Conservation (phyloP, 306 rosid species). For the Pterocarpus macrocarpus region DNA sequence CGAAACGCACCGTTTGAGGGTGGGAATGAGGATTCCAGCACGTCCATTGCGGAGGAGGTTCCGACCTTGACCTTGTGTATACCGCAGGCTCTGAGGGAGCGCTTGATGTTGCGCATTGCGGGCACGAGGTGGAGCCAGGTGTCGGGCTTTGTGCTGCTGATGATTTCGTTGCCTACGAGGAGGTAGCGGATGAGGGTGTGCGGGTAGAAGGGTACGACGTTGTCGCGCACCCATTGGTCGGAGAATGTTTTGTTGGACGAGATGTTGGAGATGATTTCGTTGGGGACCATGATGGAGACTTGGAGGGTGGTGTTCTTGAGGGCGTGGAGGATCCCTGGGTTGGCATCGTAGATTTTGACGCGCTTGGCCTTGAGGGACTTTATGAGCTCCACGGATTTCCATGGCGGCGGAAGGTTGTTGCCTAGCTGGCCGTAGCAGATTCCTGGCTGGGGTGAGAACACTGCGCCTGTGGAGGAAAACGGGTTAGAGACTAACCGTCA, state of each 20-base stretch:
- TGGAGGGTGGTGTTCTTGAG: constrained; percentile 56
- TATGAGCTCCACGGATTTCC: constrained; percentile 57
- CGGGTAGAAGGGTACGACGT: constrained; percentile 64
- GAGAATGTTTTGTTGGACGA: constrained; percentile 65
- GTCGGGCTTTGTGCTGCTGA: constrained; percentile 36
- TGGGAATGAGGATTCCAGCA: constrained; percentile 67
- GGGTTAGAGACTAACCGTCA: neutral
- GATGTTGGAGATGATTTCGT: constrained; percentile 69
- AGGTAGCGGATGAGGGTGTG: constrained; percentile 68
- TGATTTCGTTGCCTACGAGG: constrained; percentile 79
- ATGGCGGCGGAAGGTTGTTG: constrained; percentile 75
- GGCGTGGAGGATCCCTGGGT: constrained; percentile 63
- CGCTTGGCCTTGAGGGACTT: constrained; percentile 67
- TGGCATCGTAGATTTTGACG: constrained; percentile 63
- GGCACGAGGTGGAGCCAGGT: constrained; percentile 64
- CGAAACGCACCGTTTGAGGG: constrained; percentile 82
- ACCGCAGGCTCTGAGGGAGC: constrained; percentile 51
- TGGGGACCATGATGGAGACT: constrained; percentile 80
- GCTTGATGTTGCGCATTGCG: constrained; percentile 68
- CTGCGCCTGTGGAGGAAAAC: constrained; percentile 55
- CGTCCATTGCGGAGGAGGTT: constrained; percentile 71
- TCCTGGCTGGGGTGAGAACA: constrained; percentile 64
- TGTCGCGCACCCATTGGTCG: constrained; percentile 63
- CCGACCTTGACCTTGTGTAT: constrained; percentile 74
- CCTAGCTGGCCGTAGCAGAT: constrained; percentile 85